These are phyloP conservation scores for Lichtheimia ramosa DNA, from an alignment of 371 early-diverging fungal species.

Conservation along the genomic window DNA sequence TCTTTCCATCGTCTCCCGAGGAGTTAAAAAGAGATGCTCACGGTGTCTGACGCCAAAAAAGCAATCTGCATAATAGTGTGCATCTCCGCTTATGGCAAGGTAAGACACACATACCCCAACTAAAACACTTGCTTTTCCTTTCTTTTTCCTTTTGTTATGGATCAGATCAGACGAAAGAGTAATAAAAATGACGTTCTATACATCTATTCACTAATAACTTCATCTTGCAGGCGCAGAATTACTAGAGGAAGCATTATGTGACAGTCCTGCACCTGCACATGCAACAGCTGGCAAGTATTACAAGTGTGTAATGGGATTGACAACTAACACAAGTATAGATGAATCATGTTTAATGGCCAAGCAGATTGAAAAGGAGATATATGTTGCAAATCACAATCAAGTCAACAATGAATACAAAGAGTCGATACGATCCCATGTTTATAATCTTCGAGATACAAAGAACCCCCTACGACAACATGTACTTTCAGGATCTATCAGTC, in stretches of 20 bases:
- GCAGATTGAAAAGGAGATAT: slow-evolving; percentile 17
- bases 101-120: too few relatives aligned
- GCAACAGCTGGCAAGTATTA: background rate
- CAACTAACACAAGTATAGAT: background rate
- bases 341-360: too few relatives aligned
- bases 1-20: too few relatives aligned
- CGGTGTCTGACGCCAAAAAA: too few relatives aligned
- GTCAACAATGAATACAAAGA: slow-evolving; percentile 19
- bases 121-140: too few relatives aligned
- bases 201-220: too few relatives aligned
- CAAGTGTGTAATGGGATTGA: background rate
- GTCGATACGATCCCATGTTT: slow-evolving; percentile 19
- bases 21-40: too few relatives aligned
- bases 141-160: background rate
- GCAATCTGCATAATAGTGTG: too few relatives aligned
- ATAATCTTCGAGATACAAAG: slow-evolving; percentile 21
- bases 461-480: slow-evolving; percentile 16
- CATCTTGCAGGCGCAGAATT: slow-evolving; percentile 6
- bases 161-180: background rate
- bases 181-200: too few relatives aligned
- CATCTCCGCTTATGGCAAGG: too few relatives aligned
- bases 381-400: slow-evolving; percentile 7
- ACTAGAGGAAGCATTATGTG: slow-evolving; percentile 4
- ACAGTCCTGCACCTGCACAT: too few relatives aligned
- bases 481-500: slow-evolving; percentile 14